Conservation (phyloP, 2,329 filamentous ascomycete genomes). For the Phoma sp. region DNA sequence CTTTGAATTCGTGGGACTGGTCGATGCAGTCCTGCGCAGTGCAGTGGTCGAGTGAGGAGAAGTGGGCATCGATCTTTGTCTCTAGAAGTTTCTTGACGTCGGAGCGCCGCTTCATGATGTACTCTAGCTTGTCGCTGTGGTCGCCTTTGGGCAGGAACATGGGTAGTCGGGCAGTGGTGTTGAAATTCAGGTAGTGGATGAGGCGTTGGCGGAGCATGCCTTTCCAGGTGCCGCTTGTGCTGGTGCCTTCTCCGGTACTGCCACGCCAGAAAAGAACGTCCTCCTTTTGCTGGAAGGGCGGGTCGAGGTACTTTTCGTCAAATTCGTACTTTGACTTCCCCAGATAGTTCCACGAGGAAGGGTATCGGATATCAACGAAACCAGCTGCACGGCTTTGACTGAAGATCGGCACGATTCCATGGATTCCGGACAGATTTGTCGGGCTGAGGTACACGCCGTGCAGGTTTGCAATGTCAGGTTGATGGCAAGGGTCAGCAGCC, state of each 20-base stretch:
- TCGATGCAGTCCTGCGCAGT: conserved; percentile 59
- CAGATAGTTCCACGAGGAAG: conserved; percentile 67
- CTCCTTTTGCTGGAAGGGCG: conserved; percentile 65
- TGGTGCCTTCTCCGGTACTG: conserved; percentile 61
- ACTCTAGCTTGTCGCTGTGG: conserved; percentile 58
- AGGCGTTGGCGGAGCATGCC: conserved; percentile 74
- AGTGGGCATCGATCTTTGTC: conserved; percentile 60
- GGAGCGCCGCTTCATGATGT: conserved; percentile 60
- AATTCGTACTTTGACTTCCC: conserved; percentile 62
- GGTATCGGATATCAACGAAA: conserved; percentile 79
- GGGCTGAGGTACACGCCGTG: conserved; percentile 76
- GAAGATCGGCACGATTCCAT: conserved; percentile 74
- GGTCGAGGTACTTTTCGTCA: conserved; percentile 59
- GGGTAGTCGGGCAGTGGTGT: conserved; percentile 37
- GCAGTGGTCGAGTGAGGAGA: conserved; percentile 63
- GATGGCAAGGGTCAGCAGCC: conserved; percentile 73
- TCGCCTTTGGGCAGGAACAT: conserved; percentile 55
- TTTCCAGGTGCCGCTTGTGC: conserved; percentile 63
- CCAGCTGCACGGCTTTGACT: conserved; percentile 74
- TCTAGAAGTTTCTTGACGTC: conserved; percentile 62
- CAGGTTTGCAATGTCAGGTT: conserved; percentile 75
- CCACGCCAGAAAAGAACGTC: conserved; percentile 77
- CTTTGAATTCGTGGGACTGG: conserved; percentile 60
- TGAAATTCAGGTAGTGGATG: conserved; percentile 62
- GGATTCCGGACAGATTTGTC: conserved; percentile 65